These are phyloP conservation scores for Candida cerambycidarum DNA, from an alignment of 805 yeast genomes.

Conservation along the genomic window DNA sequence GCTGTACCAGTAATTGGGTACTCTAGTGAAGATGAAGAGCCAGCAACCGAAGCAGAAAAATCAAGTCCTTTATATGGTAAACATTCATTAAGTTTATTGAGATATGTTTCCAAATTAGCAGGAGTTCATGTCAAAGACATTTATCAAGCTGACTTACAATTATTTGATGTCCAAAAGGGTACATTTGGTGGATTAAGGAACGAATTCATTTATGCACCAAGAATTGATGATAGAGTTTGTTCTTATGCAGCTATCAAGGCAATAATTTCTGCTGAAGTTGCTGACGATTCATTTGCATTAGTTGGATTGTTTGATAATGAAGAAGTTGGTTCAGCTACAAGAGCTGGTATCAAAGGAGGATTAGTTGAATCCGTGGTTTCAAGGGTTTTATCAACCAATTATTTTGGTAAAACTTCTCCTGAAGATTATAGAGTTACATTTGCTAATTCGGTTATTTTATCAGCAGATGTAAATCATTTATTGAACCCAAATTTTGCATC, in stretches of 20 bases:
- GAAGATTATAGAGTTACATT: slow-evolving; percentile 42
- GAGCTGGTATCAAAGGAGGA: slow-evolving; percentile 84
- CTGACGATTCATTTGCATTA: slow-evolving; percentile 46
- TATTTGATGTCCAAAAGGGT: slow-evolving; percentile 81
- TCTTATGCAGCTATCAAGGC: slow-evolving; percentile 70
- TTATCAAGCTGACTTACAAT: slow-evolving; percentile 70
- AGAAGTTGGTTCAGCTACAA: slow-evolving; percentile 77
- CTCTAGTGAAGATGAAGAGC: slow-evolving; percentile 33
- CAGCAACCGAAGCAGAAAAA: slow-evolving; percentile 60
- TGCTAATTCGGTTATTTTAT: slow-evolving; percentile 76
- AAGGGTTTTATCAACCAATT: slow-evolving; percentile 45
- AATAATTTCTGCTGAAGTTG: slow-evolving; percentile 43
- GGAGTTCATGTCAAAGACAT: slow-evolving; percentile 60
- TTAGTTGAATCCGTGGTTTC: slow-evolving; percentile 62
- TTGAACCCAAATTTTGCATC: slow-evolving; percentile 71
- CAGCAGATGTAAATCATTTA: slow-evolving; percentile 84
- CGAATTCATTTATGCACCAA: slow-evolving; percentile 71
- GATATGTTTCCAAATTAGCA: slow-evolving; percentile 66
- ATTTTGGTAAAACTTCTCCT: slow-evolving; percentile 22
- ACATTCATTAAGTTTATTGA: slow-evolving; percentile 65
- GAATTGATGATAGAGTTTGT: slow-evolving; percentile 83
- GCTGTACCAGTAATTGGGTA: slow-evolving; percentile 40
- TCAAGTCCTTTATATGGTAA: slow-evolving; percentile 64
- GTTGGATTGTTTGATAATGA: slow-evolving; percentile 77
- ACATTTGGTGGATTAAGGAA: slow-evolving; percentile 71